Evolutionary conservation across 441 rosid species (phyloP).

Genomic region (Syzygium malaccense): DNA sequence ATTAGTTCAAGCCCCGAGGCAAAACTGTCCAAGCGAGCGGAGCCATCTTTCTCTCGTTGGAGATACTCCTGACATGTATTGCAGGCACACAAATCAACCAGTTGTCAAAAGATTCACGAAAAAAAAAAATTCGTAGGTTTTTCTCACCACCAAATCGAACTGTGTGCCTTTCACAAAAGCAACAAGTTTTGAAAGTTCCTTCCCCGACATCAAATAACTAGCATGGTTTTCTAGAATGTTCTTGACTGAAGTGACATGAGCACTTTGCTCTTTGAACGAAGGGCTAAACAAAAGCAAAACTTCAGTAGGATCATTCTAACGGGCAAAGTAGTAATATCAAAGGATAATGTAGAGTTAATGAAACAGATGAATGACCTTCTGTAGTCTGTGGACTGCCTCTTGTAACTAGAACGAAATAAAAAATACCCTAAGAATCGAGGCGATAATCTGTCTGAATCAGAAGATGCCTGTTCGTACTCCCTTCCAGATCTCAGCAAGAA

Average conservation of each 20-base stretch:
- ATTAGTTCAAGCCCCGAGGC: constrained; percentile 91
- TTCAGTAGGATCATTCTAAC: not conserved
- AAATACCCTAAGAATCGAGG: constrained; percentile 88
- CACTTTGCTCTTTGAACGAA: constrained; percentile 83
- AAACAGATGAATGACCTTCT: constrained; percentile 42
- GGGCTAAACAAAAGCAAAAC: constrained; percentile 37
- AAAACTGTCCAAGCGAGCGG: constrained; percentile 86
- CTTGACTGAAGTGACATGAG: constrained; percentile 86
- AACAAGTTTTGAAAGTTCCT: constrained; percentile 97
- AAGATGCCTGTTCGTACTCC: constrained; percentile 72
- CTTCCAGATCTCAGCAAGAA: constrained; percentile 97
- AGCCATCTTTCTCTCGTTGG: constrained; percentile 83
- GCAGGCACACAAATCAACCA: constrained; percentile 3
- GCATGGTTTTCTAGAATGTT: constrained; percentile 94
- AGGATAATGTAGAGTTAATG: not conserved
- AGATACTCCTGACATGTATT: constrained; percentile 72
- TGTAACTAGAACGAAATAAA: constrained; percentile 71
- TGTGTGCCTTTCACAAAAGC: constrained; percentile 99
- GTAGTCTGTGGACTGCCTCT: constrained; percentile 58
- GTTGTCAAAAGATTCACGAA: constrained; percentile 3
- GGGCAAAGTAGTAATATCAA: not conserved
- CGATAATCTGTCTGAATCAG: constrained; percentile 70
- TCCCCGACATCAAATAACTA: constrained; percentile 93
- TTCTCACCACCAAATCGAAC: constrained; percentile 93
- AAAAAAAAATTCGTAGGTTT: not conserved